Evolutionary conservation across 257 asterid species (phyloP), one percentile per base, ranked within the genome.

Genomic region (Agastache rugosa): DNA sequence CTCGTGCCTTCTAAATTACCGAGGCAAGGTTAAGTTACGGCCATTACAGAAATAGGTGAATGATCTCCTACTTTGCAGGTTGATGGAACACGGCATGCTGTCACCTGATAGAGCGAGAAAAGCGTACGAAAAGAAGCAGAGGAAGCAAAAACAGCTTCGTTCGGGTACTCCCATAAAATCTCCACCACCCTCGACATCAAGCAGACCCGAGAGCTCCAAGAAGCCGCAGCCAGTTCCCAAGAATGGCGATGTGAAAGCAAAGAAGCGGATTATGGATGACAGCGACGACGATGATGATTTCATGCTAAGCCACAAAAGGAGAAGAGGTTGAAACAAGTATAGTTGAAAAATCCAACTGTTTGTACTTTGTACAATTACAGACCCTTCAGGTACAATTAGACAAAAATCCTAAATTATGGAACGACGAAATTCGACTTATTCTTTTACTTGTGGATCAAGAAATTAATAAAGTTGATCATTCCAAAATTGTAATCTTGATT

Each of bases 31-130:
- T 3, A 19, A 1, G 34, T 8, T 41, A 22, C 14, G 16, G 55
- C n/a, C n/a, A 14, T 58, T 4, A 48, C 64, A 51, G 67, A n/a
- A 25, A 56, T 23, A 50, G 29, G 2, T 11, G 61, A 3, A 31
- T 34, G 47, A 56, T 11, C 22, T 61, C 60, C 37, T 17, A 51
- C 41, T 15, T 44, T 74, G 62, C 83, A 92, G 97, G 97, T 60
- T 92, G 86, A 92, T 92, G 97, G 97, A 92, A 79, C 97, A 92
- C 23, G 97, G 97, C 61, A 58, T 92, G 85, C 74, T 93, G 79
- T 85, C 96, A 8, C 94, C 90, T 0, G 98, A 91, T 11, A 87
- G 83, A 64, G 87, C 98, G n/a, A 91, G 76, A 76, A 91, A 71
- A 80, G 97, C 93, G 0, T 85, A 79, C 0, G 98, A 93, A 84